A percentile compares a stretch with the other conserved stretches of the same genome.
Evolutionary conservation across 495 filamentous ascomycete genomes (phyloP).

Genomic region (Aspergillus homomorphus): DNA sequence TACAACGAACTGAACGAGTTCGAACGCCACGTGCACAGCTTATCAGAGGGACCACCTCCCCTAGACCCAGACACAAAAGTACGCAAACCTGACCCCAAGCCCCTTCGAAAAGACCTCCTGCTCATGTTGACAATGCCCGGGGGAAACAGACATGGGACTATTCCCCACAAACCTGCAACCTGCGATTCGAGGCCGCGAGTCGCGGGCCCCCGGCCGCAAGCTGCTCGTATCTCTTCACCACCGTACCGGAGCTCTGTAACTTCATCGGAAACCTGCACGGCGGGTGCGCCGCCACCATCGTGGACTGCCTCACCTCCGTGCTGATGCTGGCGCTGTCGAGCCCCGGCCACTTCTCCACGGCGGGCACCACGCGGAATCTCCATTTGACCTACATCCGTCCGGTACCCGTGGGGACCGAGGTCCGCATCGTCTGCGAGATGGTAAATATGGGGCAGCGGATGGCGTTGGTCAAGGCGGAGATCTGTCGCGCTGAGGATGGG

Average conservation of each 20-base stretch:
- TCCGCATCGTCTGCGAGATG: slow-evolving; percentile 58
- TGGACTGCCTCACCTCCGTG: slow-evolving; percentile 64
- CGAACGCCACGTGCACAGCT: background rate
- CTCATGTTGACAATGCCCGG: background rate
- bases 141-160: slow-evolving; percentile 36
- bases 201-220: slow-evolving; percentile 31
- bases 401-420: slow-evolving; percentile 45
- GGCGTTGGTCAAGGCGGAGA: slow-evolving; percentile 43
- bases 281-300: slow-evolving; percentile 63
- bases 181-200: slow-evolving; percentile 43
- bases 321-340: slow-evolving; percentile 53
- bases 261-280: slow-evolving; percentile 63
- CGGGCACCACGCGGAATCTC: slow-evolving; percentile 66
- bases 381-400: slow-evolving; percentile 68
- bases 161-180: slow-evolving; percentile 29
- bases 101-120: background rate
- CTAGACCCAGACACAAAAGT: background rate
- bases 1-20: background rate
- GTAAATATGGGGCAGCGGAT: slow-evolving; percentile 60
- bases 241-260: slow-evolving; percentile 57
- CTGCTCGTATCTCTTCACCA: slow-evolving; percentile 44
- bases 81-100: background rate
- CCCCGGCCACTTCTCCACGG: slow-evolving; percentile 58
- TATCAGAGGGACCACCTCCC: background rate
- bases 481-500: slow-evolving; percentile 43